phyloP scores from a whole-genome alignment of 2,329 filamentous ascomycete genomes.

The Colletotrichum falcatum region DNA sequence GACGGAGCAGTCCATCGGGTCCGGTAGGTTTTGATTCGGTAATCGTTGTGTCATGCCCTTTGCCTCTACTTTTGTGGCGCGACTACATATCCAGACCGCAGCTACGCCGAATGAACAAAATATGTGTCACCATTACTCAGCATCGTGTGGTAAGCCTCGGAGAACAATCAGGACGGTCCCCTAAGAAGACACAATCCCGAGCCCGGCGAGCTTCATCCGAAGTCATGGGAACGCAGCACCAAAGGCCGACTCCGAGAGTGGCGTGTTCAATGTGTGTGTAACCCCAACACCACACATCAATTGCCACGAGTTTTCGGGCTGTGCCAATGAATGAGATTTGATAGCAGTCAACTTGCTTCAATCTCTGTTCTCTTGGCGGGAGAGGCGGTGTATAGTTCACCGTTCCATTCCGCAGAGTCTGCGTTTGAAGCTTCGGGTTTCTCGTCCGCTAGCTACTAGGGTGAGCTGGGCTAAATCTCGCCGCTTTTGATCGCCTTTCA shows the following conservation, averaged over 20 bases:
- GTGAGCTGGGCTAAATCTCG: too few relatives aligned
- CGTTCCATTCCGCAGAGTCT: too few relatives aligned
- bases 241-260: slow-evolving; percentile 35
- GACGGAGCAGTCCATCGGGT: neutral
- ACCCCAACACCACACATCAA: slow-evolving; percentile 16
- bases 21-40: slow-evolving; percentile 6
- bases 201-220: slow-evolving; percentile 28
- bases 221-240: slow-evolving; percentile 2
- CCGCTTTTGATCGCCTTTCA: too few relatives aligned
- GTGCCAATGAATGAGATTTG: slow-evolving; percentile 20
- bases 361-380: slow-evolving; percentile 30
- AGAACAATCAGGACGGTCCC: too few relatives aligned
- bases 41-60: neutral
- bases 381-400: neutral
- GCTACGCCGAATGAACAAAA: neutral
- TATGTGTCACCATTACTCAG: neutral
- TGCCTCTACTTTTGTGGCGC: slow-evolving; percentile 15
- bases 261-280: slow-evolving; percentile 16
- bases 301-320: slow-evolving; percentile 15
- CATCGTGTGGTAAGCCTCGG: neutral
- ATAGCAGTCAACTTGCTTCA: slow-evolving; percentile 6
- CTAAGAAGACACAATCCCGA: neutral
- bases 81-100: neutral
- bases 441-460: too few relatives aligned
- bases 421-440: too few relatives aligned